Evolutionary conservation across 345 rosid species (phyloP), one percentile per base, ranked within the genome.

Genomic region (Punica granatum): DNA sequence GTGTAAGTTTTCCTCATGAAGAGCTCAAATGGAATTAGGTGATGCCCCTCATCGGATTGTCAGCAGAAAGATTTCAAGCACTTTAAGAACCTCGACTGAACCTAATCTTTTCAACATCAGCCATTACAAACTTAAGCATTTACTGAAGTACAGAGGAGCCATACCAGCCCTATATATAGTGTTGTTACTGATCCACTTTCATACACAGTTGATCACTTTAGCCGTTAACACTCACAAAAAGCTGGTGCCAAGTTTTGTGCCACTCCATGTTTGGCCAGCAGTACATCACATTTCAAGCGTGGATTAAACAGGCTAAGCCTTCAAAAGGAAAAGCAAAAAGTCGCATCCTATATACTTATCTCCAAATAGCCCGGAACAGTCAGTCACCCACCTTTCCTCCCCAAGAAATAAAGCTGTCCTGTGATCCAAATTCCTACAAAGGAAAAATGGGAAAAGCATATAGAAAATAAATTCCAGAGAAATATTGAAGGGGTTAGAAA

Each of bases 351-450:
- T 44, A 26, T 4, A 21, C 32, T 46, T 0, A 34, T 41, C n/a
- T 26, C 35, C 18, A 19, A 16, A 23, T 30, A 35, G n/a, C 53
- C 53, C 16, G 23, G 14, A 1, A 1, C 18, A 18, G 48, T 65
- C 75, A 79, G 72, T 81, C 86, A 11, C 21, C 53, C n/a, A 69
- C 72, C 81, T 83, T 75, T 46, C 84, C 84, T 13, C 97, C 96
- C 89, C 92, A 94, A 37, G 96, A 81, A 30, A 76, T 56, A 73
- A 77, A 89, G 87, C 99, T 94, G 8, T 94, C 99, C 77, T 94
- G 95, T 9, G 99, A 94, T 75, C 86, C 91, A 75, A 94, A 94
- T 33, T 91, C 99, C 99, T 91, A 69, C 59, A 76, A 46, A 75
- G 32, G 73, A 44, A 9, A 56, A 53, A 23, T 7, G 13, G 25